Conservation (phyloP, 345 rosid species). For the Arabidopsis arenosa region DNA sequence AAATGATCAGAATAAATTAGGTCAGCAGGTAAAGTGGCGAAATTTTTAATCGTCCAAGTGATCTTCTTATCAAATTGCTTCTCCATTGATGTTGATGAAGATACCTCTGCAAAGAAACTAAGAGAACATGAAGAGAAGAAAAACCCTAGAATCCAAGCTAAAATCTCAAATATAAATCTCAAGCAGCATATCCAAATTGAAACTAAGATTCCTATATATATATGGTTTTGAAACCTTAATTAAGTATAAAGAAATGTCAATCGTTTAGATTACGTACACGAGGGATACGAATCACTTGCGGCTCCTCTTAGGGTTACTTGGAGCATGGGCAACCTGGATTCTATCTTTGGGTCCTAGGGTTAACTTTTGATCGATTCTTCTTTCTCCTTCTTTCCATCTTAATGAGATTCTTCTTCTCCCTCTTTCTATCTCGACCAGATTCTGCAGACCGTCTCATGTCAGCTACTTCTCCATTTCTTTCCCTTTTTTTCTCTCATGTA, state of each 20-base stretch:
- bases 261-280: neutral
- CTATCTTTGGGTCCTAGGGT: neutral
- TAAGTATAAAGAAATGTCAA: neutral
- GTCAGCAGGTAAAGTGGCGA: conserved; percentile 2
- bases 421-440: neutral
- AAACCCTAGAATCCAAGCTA: conserved; percentile 3
- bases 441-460: neutral
- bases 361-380: neutral
- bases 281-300: neutral
- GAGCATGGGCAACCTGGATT: neutral
- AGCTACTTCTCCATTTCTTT: neutral
- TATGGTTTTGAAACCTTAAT: neutral
- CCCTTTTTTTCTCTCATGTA: neutral
- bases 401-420: neutral
- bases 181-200: neutral
- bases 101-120: conserved; percentile 6
- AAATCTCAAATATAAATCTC: neutral
- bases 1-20: neutral
- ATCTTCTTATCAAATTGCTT: neutral
- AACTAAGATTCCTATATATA: neutral
- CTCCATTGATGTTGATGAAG: neutral
- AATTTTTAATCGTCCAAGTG: conserved; percentile 16
- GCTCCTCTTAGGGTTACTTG: conserved; percentile 20
- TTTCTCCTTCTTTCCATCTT: neutral
- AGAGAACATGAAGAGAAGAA: neutral